These are phyloP conservation scores for Citrus australasica DNA, from an alignment of 345 rosid genomes.

Conservation along the genomic window DNA sequence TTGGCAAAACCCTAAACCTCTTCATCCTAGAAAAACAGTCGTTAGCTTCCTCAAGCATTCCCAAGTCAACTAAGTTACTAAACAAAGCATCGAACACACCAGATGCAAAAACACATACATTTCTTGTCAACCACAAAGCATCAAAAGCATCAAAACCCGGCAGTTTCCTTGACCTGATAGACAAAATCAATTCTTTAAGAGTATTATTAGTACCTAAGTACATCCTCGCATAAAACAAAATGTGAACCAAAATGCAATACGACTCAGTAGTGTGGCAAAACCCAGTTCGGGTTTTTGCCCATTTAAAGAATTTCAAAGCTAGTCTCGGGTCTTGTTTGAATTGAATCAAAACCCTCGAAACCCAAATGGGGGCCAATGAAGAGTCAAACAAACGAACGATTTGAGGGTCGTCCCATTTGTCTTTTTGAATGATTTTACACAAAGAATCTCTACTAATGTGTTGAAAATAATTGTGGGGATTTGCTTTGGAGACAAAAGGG, in stretches of 20 bases:
- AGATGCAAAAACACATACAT: constrained; percentile 46
- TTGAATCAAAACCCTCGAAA: constrained; percentile 45
- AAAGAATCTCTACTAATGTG: constrained; percentile 34
- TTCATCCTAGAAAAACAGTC: constrained; percentile 54
- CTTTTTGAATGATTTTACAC: constrained; percentile 34
- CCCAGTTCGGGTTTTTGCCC: constrained; percentile 44
- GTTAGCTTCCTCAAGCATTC: constrained; percentile 56
- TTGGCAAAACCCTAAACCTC: constrained; percentile 54
- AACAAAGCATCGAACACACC: constrained; percentile 81
- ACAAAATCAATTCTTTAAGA: constrained; percentile 49
- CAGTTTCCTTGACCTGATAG: constrained; percentile 1
- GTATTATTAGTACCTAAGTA: constrained; percentile 45
- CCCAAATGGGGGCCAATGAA: constrained; percentile 45
- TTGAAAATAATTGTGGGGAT: constrained; percentile 12
- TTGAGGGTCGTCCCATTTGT: constrained; percentile 44
- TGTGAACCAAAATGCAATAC: constrained; percentile 47
- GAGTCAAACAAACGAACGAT: constrained; percentile 27
- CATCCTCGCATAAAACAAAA: constrained; percentile 53
- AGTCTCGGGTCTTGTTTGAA: constrained; percentile 46
- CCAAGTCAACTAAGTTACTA: constrained; percentile 58
- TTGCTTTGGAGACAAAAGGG: constrained; percentile 35
- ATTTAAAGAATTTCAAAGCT: constrained; percentile 59
- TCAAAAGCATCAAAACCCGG: constrained; percentile 50
- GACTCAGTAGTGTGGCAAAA: constrained; percentile 47
- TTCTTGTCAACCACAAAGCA: constrained; percentile 63